Conservation (phyloP, 179 eudicot genomes). For the Sideroxylon spinosum region DNA sequence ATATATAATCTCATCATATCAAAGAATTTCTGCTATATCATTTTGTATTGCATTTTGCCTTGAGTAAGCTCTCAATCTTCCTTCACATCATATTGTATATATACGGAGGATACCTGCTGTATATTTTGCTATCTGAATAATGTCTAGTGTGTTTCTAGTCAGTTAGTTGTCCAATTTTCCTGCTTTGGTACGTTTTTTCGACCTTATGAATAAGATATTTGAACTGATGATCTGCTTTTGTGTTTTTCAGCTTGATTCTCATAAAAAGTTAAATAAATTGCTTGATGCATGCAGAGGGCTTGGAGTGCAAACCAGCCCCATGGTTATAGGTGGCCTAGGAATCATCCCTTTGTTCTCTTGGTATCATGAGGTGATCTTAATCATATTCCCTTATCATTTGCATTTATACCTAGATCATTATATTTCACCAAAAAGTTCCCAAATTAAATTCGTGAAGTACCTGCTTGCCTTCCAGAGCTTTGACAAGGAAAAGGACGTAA, state of each 20-base stretch:
- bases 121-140: not conserved
- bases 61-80: not conserved
- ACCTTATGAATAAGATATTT: not conserved
- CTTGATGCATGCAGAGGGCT: constrained; percentile 51
- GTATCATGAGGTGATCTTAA: constrained; percentile 53
- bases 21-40: not conserved
- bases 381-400: not conserved
- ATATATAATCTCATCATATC: too few species aligned
- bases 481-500: constrained; percentile 58
- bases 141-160: not conserved
- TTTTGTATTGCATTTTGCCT: not conserved
- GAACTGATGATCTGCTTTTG: not conserved
- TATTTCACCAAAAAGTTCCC: not conserved
- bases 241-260: constrained; percentile 45
- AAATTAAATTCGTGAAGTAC: not conserved
- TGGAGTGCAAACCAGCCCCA: constrained; percentile 54
- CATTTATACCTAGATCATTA: not conserved
- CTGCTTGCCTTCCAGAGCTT: constrained; percentile 48
- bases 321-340: constrained; percentile 49
- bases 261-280: constrained; percentile 47
- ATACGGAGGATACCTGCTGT: not conserved
- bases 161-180: not conserved
- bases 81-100: not conserved
- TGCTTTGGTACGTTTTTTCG: not conserved
- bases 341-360: constrained; percentile 67